Evolutionary conservation across 495 filamentous ascomycete species (phyloP), one percentile per base, ranked within the genome.

Genomic region (Aspergillus homomorphus): DNA sequence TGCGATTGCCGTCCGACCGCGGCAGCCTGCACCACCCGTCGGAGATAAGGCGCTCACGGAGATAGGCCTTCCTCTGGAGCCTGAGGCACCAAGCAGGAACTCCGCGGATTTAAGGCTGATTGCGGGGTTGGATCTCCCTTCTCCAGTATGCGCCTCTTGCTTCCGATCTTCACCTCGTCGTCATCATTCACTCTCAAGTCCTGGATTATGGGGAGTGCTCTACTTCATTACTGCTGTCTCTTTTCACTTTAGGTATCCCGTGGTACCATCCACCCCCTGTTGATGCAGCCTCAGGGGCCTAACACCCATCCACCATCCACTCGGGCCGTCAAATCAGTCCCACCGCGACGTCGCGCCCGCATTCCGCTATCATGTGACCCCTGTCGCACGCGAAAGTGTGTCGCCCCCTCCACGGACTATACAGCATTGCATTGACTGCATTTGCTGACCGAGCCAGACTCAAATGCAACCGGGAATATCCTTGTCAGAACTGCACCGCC

Each of bases 321-420:
- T 14, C 42, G 42, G 3, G 42, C n/a, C 9, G n/a, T n/a, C 46
- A 50, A 50, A 26, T 5, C 19, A 1, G 10, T 1, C 9, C 16
- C 46, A 42, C 48, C 38, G 7, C 7, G 23, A 8, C 48, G 54
- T 14, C 54, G 59, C 7, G 33, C 38, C 8, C 59, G 59, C 0
- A 48, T 62, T 28, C 59, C 59, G 6, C 33, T 62, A n/a, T 62
- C 59, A 6, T 62, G 59, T 45, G 59, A 62, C 16, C 43, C 54
- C 6, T 62, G 59, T 16, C 59, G 59, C 16, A 19, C 28, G 12
- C 41, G 59, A 45, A 62, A 62, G 59, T 62, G 14, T 19, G 44
- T 33, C 1, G 21, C 7, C 16, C 45, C 5, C 12, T 7, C 5
- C 4, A 26, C 26, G 20, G 8, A n/a, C 20, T 22, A 5, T 8